These are phyloP conservation scores for Botryotinia calthae DNA, from an alignment of 2,329 filamentous ascomycete genomes.

Conservation along the genomic window DNA sequence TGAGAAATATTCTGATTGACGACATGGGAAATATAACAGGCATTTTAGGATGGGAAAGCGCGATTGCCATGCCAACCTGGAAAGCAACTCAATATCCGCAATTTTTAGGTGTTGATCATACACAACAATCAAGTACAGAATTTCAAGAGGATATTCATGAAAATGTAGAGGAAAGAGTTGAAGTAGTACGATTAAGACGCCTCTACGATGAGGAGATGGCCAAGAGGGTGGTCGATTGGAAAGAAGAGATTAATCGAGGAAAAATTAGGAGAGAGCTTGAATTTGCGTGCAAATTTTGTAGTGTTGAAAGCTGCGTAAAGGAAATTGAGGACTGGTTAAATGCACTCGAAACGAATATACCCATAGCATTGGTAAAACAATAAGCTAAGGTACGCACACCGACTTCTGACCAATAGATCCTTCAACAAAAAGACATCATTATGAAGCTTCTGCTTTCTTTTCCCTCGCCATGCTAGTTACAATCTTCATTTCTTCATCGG, in stretches of 20 bases:
- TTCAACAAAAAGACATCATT: background rate
- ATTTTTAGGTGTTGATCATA: background rate
- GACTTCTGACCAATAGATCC: background rate
- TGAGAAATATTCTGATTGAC: constrained; percentile 5
- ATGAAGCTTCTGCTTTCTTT: constrained; percentile 1
- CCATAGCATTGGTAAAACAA: background rate
- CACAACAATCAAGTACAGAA: background rate
- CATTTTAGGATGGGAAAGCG: background rate
- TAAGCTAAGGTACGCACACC: background rate
- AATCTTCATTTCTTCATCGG: constrained; percentile 6
- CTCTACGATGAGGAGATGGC: background rate
- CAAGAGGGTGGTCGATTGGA: background rate
- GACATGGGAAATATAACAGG: background rate
- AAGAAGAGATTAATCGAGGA: background rate
- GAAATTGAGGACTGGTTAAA: background rate
- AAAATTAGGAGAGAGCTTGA: background rate
- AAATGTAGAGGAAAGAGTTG: background rate
- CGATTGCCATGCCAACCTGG: background rate
- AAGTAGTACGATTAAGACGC: background rate
- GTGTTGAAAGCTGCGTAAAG: background rate
- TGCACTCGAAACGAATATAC: background rate
- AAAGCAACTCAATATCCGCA: background rate
- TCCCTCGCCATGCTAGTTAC: constrained; percentile 4
- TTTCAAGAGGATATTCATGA: background rate
- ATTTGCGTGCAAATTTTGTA: constrained; percentile 8